Conservation (phyloP, 2,329 filamentous ascomycete species). For the Fusarium euwallaceae region DNA sequence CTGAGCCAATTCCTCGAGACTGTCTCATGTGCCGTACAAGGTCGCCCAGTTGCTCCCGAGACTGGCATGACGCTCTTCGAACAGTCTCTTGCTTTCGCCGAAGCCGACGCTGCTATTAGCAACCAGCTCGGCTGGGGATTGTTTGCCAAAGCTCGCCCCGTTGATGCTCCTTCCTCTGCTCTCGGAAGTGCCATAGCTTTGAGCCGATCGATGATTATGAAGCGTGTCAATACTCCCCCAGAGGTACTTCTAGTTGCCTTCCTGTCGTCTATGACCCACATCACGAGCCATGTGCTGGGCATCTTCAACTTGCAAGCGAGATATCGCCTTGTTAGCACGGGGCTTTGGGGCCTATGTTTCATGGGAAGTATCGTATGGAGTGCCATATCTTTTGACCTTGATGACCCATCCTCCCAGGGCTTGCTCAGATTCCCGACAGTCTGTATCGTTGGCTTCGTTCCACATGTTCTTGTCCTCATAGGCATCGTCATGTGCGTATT, state of each 20-base stretch:
- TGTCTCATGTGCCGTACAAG: constrained; percentile 88
- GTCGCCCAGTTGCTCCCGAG: constrained; percentile 82
- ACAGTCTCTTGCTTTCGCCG: constrained; percentile 94
- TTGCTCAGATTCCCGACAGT: constrained; percentile 92
- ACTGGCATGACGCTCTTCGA: constrained; percentile 98
- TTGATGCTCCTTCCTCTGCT: constrained; percentile 43
- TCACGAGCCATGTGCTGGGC: constrained; percentile 86
- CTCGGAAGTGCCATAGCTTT: constrained; percentile 59
- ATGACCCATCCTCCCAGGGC: constrained; percentile 72
- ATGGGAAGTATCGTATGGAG: constrained; percentile 89
- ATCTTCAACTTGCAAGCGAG: constrained; percentile 83
- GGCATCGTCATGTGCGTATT: constrained; percentile 81
- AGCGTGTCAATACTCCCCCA: constrained; percentile 86
- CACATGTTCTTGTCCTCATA: constrained; percentile 86
- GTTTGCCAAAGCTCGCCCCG: constrained; percentile 64
- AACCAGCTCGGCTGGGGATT: constrained; percentile 81
- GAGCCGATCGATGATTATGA: constrained; percentile 77
- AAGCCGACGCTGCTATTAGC: constrained; percentile 89
- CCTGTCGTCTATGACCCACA: constrained; percentile 89
- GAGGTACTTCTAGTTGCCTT: constrained; percentile 90
- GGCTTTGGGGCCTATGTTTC: constrained; percentile 90
- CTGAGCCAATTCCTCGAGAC: constrained; percentile 91
- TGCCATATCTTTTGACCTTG: constrained; percentile 71
- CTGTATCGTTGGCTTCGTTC: constrained; percentile 94
- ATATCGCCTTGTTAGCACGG: constrained; percentile 87